Base-by-base conservation (phyloP, 139 green algal genomes). In the Ettlia oleoabundans region DNA sequence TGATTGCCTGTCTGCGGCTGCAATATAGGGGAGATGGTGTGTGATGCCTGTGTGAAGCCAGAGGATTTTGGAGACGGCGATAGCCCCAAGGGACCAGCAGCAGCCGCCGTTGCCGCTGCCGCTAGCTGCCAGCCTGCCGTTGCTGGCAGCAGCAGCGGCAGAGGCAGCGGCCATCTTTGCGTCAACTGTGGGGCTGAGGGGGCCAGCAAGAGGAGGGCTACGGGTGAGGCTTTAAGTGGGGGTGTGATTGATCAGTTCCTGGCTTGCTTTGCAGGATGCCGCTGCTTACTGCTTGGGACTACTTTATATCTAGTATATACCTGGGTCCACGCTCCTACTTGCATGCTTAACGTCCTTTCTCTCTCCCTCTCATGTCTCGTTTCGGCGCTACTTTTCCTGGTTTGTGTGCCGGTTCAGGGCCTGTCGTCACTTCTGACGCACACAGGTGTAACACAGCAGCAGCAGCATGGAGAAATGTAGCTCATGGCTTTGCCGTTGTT, bases 11-110 rank as follows among this genome's bases (percentile, higher is more conserved):
- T n/a, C 8, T 35, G 41, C 73, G 3, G 7, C 41, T 3, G 41
- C 43, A 5, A n/a, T 33, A 18, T 51, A 78, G 71, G 58, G 47
- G 71, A 65, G 47, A 65, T 37, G 4, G 42, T 78, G 32, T 78
- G 71, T 28, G 71, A 47, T 22, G 22, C 8, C 21, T 78, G 71
- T 51, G 35, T 67, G 32, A 43, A 55, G 21, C 51, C 47, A 6
- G 51, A 58, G 6, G 68, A 76, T 41, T 13, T 76, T 10, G 6
- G 37, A 3, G 68, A 8, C 26, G 37, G 26, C 24, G 24, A 32
- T 26, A 40, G 2, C 8, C 3, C 40, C 3, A 1, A 28, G 37
- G 33, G 53, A n/a, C 42, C 64, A 10, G 41, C 42, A 28, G 55
- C 64, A 28, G 76, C 76, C 0, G 63, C 78, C 22, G 76, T 35